Evolutionary conservation across 345 rosid species (phyloP).

Genomic region (Psidium friedrichsthalianum): DNA sequence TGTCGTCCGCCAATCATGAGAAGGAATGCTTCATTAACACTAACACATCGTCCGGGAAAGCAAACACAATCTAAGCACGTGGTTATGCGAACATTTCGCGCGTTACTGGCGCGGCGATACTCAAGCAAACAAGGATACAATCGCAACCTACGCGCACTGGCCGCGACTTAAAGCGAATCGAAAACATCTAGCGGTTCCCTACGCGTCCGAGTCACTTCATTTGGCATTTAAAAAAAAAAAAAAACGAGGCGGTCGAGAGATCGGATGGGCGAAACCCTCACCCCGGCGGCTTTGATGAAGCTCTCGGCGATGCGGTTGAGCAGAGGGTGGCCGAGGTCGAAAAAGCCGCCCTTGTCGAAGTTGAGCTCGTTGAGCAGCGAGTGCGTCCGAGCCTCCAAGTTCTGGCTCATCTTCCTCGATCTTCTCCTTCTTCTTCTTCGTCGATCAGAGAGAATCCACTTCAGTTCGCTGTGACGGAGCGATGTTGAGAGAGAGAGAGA

Average conservation of each 20-base stretch:
- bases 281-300: conserved; percentile 87
- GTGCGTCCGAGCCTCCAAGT: conserved; percentile 20
- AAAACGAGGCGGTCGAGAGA: neutral
- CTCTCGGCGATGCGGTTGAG: conserved; percentile 85
- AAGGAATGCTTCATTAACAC: neutral
- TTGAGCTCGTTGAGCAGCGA: conserved; percentile 40
- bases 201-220: neutral
- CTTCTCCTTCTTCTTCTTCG: neutral
- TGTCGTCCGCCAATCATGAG: neutral
- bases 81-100: neutral
- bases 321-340: conserved; percentile 94
- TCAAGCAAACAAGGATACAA: neutral
- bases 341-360: conserved; percentile 45
- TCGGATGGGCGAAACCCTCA: conserved; percentile 1
- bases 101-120: neutral
- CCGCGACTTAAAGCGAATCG: neutral
- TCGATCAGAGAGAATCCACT: neutral
- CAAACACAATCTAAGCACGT: neutral
- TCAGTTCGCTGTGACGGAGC: neutral
- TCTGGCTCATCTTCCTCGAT: conserved; percentile 6
- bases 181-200: neutral
- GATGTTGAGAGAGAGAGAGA: neutral
- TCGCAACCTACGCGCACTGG: neutral
- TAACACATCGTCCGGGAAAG: neutral
- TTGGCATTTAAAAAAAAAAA: neutral